Evolutionary conservation across 108 stramenopile genomes (phyloP), one percentile per base, ranked within the genome.

Genomic region (Cylindrotheca fusiformis): DNA sequence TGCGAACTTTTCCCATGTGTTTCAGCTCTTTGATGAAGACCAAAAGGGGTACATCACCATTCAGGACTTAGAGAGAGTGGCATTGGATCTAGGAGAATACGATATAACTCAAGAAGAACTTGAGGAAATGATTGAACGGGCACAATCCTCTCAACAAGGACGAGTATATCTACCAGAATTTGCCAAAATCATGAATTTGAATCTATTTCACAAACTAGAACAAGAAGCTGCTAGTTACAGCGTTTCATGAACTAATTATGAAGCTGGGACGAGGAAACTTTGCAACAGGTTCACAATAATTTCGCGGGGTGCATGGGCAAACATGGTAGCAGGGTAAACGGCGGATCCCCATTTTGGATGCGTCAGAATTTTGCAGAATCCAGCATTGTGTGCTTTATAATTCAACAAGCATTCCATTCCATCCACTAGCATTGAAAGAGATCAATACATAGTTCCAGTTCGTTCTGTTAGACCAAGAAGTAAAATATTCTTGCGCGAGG

Each of bases 91-190:
- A 48, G 99, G 99, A 5, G 99, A 99, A 85, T 89, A 84, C 26
- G 62, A 59, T 58, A 98, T 99, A 97, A 71, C 77, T 60, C 87
- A 95, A 53, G 96, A 97, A 29, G 99, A 99, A 73, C 77, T 99
- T 68, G 68, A 94, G 58, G 99, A 99, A 81, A 99, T 99, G 99
- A 97, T 99, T 57, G 94, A 95, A 48, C 76, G 97, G 48, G 98
- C 98, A 10, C 86, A 93, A 65, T 62, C 81, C 8, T 84, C 91
- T 60, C 72, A 81, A 1, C 87, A 89, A 58, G 96, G 96, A 26
- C 78, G 90, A 71, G 96, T 99, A 44, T 79, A 56, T 48, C 58
- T 87, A 4, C 86, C 95, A 22, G 96, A 98, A 32, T 98, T 99
- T 61, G 87, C 78, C 52, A 50, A 62, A 51, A 96, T 99, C 69